Evolutionary conservation across 192 early-diverging fungal species (phyloP).

Genomic region (Dissophora ornata): DNA sequence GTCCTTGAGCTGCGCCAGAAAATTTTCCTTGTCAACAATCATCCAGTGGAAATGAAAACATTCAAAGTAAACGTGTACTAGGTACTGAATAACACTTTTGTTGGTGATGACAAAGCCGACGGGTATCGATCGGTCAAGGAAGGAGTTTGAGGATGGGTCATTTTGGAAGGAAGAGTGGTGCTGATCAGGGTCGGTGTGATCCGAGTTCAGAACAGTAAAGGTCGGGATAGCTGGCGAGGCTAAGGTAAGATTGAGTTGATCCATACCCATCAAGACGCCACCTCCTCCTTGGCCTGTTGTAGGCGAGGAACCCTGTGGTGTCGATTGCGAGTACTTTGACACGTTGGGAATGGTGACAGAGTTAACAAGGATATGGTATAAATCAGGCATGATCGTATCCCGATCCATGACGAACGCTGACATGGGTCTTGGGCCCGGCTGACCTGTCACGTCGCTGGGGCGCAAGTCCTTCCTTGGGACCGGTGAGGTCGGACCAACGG

Average conservation of each 20-base stretch:
- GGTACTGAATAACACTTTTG: constrained; percentile 52
- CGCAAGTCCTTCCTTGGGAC: background rate
- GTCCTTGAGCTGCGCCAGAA: constrained; percentile 42
- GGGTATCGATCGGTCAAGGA: constrained; percentile 28
- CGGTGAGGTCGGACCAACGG: background rate
- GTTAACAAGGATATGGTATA: constrained; percentile 44
- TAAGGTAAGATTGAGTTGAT: constrained; percentile 24
- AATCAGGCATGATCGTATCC: constrained; percentile 38
- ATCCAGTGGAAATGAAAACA: constrained; percentile 52
- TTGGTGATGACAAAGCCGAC: constrained; percentile 50
- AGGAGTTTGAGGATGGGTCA: constrained; percentile 9
- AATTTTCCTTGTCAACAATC: constrained; percentile 51
- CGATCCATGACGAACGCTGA: constrained; percentile 11
- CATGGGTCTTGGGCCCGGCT: constrained; percentile 1
- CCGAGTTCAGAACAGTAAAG: constrained; percentile 30
- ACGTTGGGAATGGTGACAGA: constrained; percentile 43
- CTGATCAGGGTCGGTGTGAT: constrained; percentile 27
- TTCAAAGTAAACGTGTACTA: constrained; percentile 52
- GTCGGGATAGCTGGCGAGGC: constrained; percentile 16
- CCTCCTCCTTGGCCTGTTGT: constrained; percentile 3
- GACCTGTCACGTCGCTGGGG: background rate
- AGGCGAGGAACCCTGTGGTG: background rate
- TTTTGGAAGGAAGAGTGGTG: constrained; percentile 40
- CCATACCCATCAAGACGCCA: constrained; percentile 13
- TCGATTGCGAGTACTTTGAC: constrained; percentile 18